Evolutionary conservation across 176 grass and related monocot genomes (phyloP), one percentile per base, ranked within the genome.

Genomic region (Ensete ventricosum): DNA sequence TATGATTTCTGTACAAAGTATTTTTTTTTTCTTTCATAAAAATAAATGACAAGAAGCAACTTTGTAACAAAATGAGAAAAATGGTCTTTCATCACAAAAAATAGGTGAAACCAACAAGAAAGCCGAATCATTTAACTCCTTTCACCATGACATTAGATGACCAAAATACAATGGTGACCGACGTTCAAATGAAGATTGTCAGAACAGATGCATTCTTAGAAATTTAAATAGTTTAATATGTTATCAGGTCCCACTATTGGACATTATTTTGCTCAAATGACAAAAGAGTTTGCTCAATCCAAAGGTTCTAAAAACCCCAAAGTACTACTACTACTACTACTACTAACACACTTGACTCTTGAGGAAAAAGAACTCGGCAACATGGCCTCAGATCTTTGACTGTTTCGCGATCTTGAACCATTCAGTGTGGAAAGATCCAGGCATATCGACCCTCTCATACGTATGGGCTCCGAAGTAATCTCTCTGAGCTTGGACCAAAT

Each of bases 341-440:
- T 25, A 13, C 63, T 10, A 27, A 13, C 62, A 9, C 17, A 49
- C 4, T 43, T 43, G 7, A 49, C 8, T 49, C 27, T 19, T 2
- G 66, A 69, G 29, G 9, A 48, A 49, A 69, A 57, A 29, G 1
- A 26, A 74, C 17, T 54, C 24, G 29, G 29, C 17, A 14, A 8
- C 53, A 24, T 54, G n/a, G 6, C 9, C 50, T 74, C 72, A 26
- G 24, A 55, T 55, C 72, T 74, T 55, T 3, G 72, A 74, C 70
- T 72, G 70, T 50, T 74, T 55, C 9, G 72, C 72, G 24, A 74
- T 74, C 72, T 74, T 74, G 72, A 74, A 74, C 72, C 72, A 74
- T 19, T 74, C 72, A 5, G 72, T 74, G 54, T 74, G 72, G 25
- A 55, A 74, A 25, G 72, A 27, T 21, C 72, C 72, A 14, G 72